Base-by-base conservation (phyloP, 2,329 filamentous ascomycete species). In the Mycocentrospora acerina region DNA sequence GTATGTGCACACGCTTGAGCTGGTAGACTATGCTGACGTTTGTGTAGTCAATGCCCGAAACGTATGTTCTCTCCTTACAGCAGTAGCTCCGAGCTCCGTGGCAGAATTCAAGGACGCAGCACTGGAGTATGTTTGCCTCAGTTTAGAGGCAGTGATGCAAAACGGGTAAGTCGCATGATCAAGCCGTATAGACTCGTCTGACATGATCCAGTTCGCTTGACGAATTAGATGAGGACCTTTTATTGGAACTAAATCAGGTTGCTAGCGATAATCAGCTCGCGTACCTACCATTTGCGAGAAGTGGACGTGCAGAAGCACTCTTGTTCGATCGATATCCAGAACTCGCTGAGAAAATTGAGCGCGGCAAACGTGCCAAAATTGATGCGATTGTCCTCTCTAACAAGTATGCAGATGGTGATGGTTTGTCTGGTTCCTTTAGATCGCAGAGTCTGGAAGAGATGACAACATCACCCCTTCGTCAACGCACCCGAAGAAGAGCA, bases 101-200 rank as follows among this genome's bases (percentile, higher is more conserved):
- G 81, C 81, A 1, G 82, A 86, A 40, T 96, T 98, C 71, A 95
- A 95, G 66, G 81, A 93, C 52, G 86, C 86, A 8, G 88, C 86
- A 0, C 72, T 97, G 19, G 88, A 95, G 63, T 98, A 96, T 60
- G 82, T 96, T 15, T 95, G 90, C 56, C 72, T 95, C 29, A 94
- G 95, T 57, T 75, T 97, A 40, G 93, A 98, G 66, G 82, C 83
- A 6, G 88, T 97, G 77, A 81, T 98, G 34, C 90, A 96, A 59
- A 95, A 95, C 47, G 85, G 88, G 71, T 76, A 62, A 53, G 67
- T 55, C 4, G 13, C 17, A 10, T 27, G 7, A 19, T 28, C 1
- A 7, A 15, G 3, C 7, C 7, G 5, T 13, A 22, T 7, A 11
- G 29, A 6, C 13, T 32, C 32, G 19, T 22, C 55, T 57, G 36